Base-by-base conservation (phyloP, 2,329 filamentous ascomycete species). In the Colletotrichum liaoningense region DNA sequence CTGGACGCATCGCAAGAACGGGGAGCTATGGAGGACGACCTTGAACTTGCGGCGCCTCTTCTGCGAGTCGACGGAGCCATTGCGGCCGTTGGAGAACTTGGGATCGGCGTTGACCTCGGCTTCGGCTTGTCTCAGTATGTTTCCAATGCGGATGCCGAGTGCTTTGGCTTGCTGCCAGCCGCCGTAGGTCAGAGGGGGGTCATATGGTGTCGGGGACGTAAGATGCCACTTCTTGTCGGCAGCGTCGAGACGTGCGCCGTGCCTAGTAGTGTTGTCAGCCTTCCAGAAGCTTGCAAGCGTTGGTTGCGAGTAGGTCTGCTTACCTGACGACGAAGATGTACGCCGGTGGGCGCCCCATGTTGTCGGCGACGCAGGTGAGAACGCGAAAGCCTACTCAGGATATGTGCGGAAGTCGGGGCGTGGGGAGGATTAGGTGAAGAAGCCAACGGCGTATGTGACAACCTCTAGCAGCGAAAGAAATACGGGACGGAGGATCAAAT, bases 151-250 rank as follows among this genome's bases (percentile, higher is more conserved):
- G 74, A 92, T 88, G 19, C 97, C 97, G 28, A 98, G 89, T 5
- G 92, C 91, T 77, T 93, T 92, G 67, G 94, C 93, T 83, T 98
- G 97, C 16, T 93, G 90, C 93, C 97, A 98, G 76, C 97, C 97
- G 77, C 94, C 94, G 80, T 98, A 98, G 3, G 95, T 98, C 71
- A 99, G 88, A 63, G 97, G 97, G 76, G 97, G 94, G 77, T 99
- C 96, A 86, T 98, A 99, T 2, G 97, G 97, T 6, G 95, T 95
- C 1, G 95, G 94, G 6, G 97, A 98, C 35, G 94, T 93, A 67
- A 98, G 89, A 82, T 98, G 95, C 97, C 97, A 99, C 82, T 94
- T 91, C 81, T 95, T 95, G 87, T 99, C 95, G 75, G 95, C 95
- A 69, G 95, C 95, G 82, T 99, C 97, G 71, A 99, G 92, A 77